Evolutionary conservation across 2,329 filamentous ascomycete species (phyloP).

Genomic region (Arthrobotrys entomopaga): DNA sequence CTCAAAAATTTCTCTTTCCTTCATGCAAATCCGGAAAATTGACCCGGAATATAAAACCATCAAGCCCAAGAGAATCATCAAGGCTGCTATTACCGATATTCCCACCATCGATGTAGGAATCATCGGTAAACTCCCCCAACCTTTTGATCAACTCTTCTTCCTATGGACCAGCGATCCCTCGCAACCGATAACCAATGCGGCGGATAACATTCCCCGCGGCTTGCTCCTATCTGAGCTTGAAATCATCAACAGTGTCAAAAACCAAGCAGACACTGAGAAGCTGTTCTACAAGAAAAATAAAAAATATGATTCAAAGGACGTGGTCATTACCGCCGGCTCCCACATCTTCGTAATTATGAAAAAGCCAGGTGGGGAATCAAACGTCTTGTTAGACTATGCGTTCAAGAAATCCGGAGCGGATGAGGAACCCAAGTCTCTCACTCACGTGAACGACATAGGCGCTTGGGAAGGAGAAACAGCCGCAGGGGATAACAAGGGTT

Average conservation of each 20-base stretch:
- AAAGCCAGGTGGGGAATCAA: conserved; percentile 10
- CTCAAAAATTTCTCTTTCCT: background rate
- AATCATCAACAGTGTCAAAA: background rate
- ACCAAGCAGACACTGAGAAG: background rate
- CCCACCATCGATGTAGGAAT: conserved; percentile 58
- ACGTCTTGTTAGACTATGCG: conserved; percentile 52
- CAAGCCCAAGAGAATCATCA: conserved; percentile 58
- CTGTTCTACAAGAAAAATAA: background rate
- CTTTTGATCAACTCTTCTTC: conserved; percentile 61
- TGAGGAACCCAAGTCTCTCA: background rate
- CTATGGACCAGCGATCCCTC: conserved; percentile 59
- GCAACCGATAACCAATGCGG: background rate
- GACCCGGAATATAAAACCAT: background rate
- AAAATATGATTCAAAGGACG: background rate
- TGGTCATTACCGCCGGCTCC: conserved; percentile 48
- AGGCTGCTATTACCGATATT: conserved; percentile 53
- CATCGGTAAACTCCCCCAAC: conserved; percentile 60
- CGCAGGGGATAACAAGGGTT: background rate
- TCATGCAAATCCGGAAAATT: background rate
- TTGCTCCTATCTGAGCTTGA: background rate
- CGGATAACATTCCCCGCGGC: background rate
- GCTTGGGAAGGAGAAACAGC: background rate
- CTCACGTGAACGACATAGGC: background rate
- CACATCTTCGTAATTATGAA: conserved; percentile 56
- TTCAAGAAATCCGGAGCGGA: conserved; percentile 18